These are phyloP conservation scores for Candida khao-thaluensis DNA, from an alignment of 805 yeast species.

Conservation along the genomic window DNA sequence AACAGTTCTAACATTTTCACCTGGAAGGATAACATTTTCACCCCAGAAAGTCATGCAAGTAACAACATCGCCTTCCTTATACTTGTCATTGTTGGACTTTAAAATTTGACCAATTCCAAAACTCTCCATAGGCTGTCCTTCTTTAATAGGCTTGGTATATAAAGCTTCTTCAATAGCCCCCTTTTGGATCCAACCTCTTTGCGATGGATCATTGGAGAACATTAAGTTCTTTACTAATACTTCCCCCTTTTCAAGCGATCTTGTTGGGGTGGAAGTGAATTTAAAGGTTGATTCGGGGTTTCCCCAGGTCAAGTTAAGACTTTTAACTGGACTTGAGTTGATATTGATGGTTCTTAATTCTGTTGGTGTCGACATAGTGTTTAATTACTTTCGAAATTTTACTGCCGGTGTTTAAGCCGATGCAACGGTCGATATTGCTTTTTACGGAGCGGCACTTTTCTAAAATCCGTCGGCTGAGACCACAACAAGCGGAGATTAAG, in stretches of 20 bases:
- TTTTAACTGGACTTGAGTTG: conserved; percentile 21
- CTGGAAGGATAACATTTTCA: conserved; percentile 20
- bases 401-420: too few relatives aligned
- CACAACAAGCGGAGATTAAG: too few relatives aligned
- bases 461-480: too few relatives aligned
- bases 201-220: conserved; percentile 38
- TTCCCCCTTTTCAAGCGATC: conserved; percentile 23
- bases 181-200: conserved; percentile 37
- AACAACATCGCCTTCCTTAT: conserved; percentile 26
- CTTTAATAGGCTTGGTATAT: conserved; percentile 22
- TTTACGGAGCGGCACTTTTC: too few relatives aligned
- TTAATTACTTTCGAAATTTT: too few relatives aligned
- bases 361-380: background rate
- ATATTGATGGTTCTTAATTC: conserved; percentile 13
- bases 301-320: conserved; percentile 20
- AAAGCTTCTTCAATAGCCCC: conserved; percentile 22
- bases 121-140: conserved; percentile 23
- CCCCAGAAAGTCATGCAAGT: conserved; percentile 23
- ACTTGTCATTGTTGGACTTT: conserved; percentile 23
- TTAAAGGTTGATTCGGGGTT: conserved; percentile 32
- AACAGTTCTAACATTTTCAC: conserved; percentile 16
- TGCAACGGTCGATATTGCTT: too few relatives aligned
- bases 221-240: conserved; percentile 26
- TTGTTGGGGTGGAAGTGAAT: conserved; percentile 17
- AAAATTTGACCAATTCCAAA: conserved; percentile 26